Percentiles rank a stretch among this genome's conserved stretches.
Conservation (phyloP, 2,329 filamentous ascomycete genomes). For the Aschersonia sp. region DNA sequence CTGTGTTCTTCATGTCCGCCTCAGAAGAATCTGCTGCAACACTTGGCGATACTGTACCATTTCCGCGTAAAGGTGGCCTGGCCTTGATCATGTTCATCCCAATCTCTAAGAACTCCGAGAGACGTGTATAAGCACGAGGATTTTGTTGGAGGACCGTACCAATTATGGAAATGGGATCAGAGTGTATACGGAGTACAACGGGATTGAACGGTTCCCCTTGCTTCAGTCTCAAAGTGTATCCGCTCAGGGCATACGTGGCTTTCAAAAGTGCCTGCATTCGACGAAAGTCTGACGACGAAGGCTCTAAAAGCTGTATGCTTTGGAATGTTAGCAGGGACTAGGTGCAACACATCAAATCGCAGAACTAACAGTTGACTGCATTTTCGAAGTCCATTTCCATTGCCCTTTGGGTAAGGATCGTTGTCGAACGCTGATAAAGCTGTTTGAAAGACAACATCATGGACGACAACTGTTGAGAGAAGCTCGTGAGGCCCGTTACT, state of each 20-base stretch:
- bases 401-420: constrained; percentile 67
- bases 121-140: constrained; percentile 54
- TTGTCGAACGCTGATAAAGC: constrained; percentile 66
- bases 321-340: neutral
- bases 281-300: constrained; percentile 33
- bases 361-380: constrained; percentile 57
- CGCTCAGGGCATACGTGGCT: constrained; percentile 61
- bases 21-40: constrained; percentile 1
- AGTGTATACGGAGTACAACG: constrained; percentile 61
- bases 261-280: constrained; percentile 50
- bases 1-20: constrained; percentile 26
- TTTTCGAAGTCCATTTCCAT: constrained; percentile 61
- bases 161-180: constrained; percentile 61
- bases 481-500: constrained; percentile 34
- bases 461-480: constrained; percentile 34
- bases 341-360: neutral
- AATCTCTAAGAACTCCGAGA: constrained; percentile 59
- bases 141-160: constrained; percentile 66
- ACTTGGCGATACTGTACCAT: neutral
- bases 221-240: constrained; percentile 65
- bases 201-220: constrained; percentile 71
- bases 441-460: constrained; percentile 45
- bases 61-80: constrained; percentile 22
- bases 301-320: constrained; percentile 50
- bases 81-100: constrained; percentile 52